Conservation (phyloP, 208 protist genomes). For the Acanthamoeba triangularis region DNA sequence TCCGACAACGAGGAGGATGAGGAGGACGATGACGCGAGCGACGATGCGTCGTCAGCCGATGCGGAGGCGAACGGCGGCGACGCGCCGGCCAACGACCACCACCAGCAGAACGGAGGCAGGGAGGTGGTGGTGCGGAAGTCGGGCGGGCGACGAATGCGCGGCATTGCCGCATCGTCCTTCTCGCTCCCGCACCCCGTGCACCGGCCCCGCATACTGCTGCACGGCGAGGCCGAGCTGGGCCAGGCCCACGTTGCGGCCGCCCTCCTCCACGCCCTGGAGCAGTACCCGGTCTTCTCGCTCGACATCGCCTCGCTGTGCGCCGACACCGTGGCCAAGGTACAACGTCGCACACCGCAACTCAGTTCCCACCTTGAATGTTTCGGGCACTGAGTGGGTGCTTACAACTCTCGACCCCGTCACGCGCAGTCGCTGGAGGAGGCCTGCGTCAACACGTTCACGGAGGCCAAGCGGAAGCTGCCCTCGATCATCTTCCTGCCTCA, state of each 20-base stretch:
- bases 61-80: not conserved
- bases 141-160: not conserved
- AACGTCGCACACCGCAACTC: not conserved
- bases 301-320: constrained; percentile 69
- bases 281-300: constrained; percentile 78
- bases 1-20: not conserved
- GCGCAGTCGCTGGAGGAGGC: constrained; percentile 74
- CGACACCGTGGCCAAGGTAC: constrained; percentile 68
- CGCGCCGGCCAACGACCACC: not conserved
- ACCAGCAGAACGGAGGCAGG: not conserved
- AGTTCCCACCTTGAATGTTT: not conserved
- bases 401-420: not conserved
- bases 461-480: constrained; percentile 70
- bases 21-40: not conserved
- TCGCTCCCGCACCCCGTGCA: constrained; percentile 60
- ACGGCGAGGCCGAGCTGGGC: constrained; percentile 66
- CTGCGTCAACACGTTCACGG: constrained; percentile 71
- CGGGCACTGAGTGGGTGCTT: not conserved
- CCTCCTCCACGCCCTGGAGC: constrained; percentile 79
- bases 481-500: constrained; percentile 73
- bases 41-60: not conserved
- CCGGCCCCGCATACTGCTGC: constrained; percentile 57
- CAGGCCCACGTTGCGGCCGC: constrained; percentile 78
- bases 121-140: not conserved
- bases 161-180: not conserved